phyloP scores from a whole-genome alignment of 192 early-diverging fungal genomes.

The Coemansia sp. region DNA sequence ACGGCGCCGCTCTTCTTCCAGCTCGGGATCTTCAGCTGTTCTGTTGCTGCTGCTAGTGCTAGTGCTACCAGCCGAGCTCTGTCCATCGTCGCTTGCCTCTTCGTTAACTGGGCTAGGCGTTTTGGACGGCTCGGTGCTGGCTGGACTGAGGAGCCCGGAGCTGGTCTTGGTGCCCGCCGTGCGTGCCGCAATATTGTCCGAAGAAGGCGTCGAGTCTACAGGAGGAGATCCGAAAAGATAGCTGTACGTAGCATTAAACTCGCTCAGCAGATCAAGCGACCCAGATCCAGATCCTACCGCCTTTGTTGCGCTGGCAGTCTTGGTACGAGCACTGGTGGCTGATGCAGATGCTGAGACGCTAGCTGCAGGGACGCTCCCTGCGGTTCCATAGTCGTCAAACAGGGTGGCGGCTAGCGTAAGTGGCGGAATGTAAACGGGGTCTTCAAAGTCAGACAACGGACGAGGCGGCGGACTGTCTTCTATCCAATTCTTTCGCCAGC shows the following conservation, averaged over 20 bases:
- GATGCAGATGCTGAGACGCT: background rate
- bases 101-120: slow-evolving; percentile 7
- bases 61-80: slow-evolving; percentile 21
- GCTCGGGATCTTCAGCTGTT: slow-evolving; percentile 22
- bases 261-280: slow-evolving; percentile 31
- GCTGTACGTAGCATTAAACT: slow-evolving; percentile 48
- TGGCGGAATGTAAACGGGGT: slow-evolving; percentile 52
- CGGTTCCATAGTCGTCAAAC: slow-evolving; percentile 41
- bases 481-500: slow-evolving; percentile 9
- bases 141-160: slow-evolving; percentile 33
- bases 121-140: slow-evolving; percentile 21
- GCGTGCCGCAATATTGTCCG: background rate
- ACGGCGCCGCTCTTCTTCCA: slow-evolving; percentile 43
- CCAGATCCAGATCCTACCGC: background rate
- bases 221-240: slow-evolving; percentile 42
- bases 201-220: background rate
- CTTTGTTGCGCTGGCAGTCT: background rate
- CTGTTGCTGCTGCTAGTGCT: slow-evolving; percentile 22
- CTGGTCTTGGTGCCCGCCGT: background rate
- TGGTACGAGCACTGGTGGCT: background rate
- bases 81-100: background rate
- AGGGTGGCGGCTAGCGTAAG: slow-evolving; percentile 49
- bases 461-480: slow-evolving; percentile 50
- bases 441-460: slow-evolving; percentile 44
- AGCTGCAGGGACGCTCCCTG: slow-evolving; percentile 13